Percentiles rank a stretch among this genome's conserved stretches.
Evolutionary conservation across 495 filamentous ascomycete genomes (phyloP).

Genomic region (Parachaetomium inaequale): DNA sequence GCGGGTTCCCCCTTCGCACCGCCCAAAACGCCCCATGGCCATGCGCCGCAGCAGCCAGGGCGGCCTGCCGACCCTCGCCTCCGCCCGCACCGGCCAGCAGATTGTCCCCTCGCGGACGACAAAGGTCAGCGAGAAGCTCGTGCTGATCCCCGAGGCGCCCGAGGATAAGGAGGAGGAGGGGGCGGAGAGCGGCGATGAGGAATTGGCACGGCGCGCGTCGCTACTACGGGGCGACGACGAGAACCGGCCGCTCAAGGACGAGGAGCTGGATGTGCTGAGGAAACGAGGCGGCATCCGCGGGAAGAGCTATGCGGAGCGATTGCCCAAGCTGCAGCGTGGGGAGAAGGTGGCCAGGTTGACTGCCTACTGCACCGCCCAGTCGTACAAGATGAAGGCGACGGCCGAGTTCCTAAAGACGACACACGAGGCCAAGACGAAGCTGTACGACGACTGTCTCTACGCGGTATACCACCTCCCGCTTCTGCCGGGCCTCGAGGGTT

Average conservation of each 20-base stretch:
- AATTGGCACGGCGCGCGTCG: constrained; percentile 33
- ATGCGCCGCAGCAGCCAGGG: constrained; percentile 40
- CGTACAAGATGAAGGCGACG: constrained; percentile 79
- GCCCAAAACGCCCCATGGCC: constrained; percentile 47
- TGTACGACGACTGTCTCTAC: constrained; percentile 99
- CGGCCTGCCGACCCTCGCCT: constrained; percentile 39
- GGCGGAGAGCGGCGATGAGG: constrained; percentile 50
- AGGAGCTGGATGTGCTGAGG: constrained; percentile 64
- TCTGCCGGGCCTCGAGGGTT: constrained; percentile 79
- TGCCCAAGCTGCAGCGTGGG: constrained; percentile 82
- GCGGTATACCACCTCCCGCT: constrained; percentile 91
- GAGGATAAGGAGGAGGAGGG: constrained; percentile 55
- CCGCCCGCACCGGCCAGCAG: constrained; percentile 56
- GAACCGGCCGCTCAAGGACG: constrained; percentile 67
- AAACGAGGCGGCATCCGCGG: constrained; percentile 64
- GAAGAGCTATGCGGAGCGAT: constrained; percentile 90
- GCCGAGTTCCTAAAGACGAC: constrained; percentile 82
- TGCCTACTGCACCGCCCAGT: constrained; percentile 94
- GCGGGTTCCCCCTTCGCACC: constrained; percentile 61
- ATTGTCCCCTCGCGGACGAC: constrained; percentile 84
- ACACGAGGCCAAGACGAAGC: constrained; percentile 91
- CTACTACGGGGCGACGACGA: constrained; percentile 56
- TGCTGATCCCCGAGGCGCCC: constrained; percentile 83
- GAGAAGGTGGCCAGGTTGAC: constrained; percentile 88
- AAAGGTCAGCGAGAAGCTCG: constrained; percentile 91